These are phyloP conservation scores for Cadophora luteo-olivacea DNA, from an alignment of 2,329 filamentous ascomycete genomes.

Conservation along the genomic window DNA sequence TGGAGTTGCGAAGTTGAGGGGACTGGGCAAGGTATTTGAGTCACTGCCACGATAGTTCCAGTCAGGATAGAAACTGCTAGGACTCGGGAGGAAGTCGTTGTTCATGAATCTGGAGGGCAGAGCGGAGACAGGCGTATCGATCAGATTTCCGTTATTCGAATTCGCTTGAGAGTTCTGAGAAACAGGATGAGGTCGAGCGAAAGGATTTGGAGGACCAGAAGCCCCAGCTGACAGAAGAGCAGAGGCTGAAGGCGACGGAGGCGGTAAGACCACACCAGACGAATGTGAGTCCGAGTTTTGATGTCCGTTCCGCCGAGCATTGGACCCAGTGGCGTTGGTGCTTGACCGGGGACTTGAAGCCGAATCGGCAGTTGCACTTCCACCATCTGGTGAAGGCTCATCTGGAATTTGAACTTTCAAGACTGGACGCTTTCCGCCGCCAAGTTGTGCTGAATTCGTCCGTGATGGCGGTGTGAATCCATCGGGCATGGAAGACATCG, in stretches of 20 bases:
- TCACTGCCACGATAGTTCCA: conserved; percentile 79
- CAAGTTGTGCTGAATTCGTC: conserved; percentile 76
- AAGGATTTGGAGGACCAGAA: conserved; percentile 91
- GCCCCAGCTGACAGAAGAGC: conserved; percentile 89
- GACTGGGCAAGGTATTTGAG: conserved; percentile 88
- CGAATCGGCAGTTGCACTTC: conserved; percentile 72
- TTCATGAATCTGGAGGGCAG: conserved; percentile 90
- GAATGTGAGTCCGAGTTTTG: conserved; percentile 58
- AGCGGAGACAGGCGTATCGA: conserved; percentile 90
- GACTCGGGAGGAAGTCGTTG: conserved; percentile 86
- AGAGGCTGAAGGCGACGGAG: conserved; percentile 83
- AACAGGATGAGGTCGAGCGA: conserved; percentile 83
- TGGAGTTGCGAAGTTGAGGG: conserved; percentile 91
- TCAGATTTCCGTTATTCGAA: conserved; percentile 51
- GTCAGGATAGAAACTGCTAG: conserved; percentile 90
- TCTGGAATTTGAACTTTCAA: conserved; percentile 95
- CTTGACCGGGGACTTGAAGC: conserved; percentile 52
- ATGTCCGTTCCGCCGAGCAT: conserved; percentile 39
- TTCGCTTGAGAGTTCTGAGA: conserved; percentile 51
- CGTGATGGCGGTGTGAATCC: conserved; percentile 75
- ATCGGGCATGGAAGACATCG: conserved; percentile 70
- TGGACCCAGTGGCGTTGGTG: conserved; percentile 35
- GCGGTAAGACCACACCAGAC: conserved; percentile 81
- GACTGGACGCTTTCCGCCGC: conserved; percentile 74
- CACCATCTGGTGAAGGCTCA: conserved; percentile 78